phyloP scores from a whole-genome alignment of 2,329 filamentous ascomycete species.

The Phialocephala sp. region DNA sequence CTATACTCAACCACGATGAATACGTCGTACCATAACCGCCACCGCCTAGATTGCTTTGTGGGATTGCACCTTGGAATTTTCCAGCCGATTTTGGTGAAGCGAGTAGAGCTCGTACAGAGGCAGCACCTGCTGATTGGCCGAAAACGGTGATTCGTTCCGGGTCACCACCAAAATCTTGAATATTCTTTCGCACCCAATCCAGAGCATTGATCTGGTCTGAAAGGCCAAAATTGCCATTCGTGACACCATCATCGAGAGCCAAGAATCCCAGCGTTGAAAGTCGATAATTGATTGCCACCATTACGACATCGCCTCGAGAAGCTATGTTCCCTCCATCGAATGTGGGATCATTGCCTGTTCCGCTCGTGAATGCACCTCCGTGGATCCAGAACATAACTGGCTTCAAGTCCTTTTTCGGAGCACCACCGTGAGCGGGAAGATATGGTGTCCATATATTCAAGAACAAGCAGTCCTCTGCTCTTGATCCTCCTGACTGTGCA shows the following conservation, averaged over 20 bases:
- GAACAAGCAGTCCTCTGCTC: constrained; percentile 60
- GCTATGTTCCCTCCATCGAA: constrained; percentile 35
- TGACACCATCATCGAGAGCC: constrained; percentile 52
- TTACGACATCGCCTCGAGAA: constrained; percentile 34
- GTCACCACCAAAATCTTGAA: constrained; percentile 46
- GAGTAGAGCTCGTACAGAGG: constrained; percentile 34
- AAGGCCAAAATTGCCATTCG: constrained; percentile 52
- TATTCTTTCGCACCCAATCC: constrained; percentile 44
- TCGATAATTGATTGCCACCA: constrained; percentile 50
- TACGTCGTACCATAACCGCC: constrained; percentile 34
- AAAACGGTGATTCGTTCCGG: constrained; percentile 43
- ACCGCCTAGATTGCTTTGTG: constrained; percentile 34
- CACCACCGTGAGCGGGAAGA: constrained; percentile 27
- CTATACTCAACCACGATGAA: constrained; percentile 31
- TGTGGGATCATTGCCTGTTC: constrained; percentile 31
- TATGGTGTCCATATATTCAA: constrained; percentile 60
- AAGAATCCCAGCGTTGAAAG: constrained; percentile 51
- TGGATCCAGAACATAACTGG: constrained; percentile 39
- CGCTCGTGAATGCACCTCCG: constrained; percentile 43
- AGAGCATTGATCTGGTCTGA: constrained; percentile 46
- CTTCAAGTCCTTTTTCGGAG: constrained; percentile 39
- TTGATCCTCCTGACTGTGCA: constrained; percentile 46
- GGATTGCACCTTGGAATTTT: constrained; percentile 33
- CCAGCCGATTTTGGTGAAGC: constrained; percentile 35
- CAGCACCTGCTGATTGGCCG: constrained; percentile 55